Evolutionary conservation across 1,284 basidiomycete genomes (phyloP).

Genomic region (Inonotus obliquus): DNA sequence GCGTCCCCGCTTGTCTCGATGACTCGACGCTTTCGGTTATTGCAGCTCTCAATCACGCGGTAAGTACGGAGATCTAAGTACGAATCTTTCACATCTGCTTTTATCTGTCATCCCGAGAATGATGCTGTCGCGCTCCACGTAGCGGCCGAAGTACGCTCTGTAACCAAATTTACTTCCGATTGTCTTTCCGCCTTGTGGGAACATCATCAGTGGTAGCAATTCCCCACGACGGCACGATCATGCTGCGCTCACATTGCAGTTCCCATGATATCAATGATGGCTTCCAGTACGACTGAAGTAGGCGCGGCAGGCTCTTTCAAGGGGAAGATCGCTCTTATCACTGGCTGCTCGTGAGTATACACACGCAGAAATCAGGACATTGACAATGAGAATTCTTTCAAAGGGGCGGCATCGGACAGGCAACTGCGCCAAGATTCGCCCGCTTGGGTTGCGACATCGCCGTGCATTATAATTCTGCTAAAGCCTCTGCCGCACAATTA

Average conservation of each 20-base stretch:
- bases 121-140: background rate
- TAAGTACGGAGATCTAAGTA: too few species aligned
- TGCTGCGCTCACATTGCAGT: background rate
- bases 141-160: too few species aligned
- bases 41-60: too few species aligned
- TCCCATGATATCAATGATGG: background rate
- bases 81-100: too few species aligned
- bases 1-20: too few species aligned
- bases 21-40: too few species aligned
- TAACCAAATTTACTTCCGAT: too few species aligned
- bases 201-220: background rate
- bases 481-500: constrained; percentile 32
- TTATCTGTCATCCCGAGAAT: background rate
- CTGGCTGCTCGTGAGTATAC: constrained; percentile 31
- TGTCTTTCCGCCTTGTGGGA: background rate
- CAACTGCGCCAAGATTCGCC: constrained; percentile 43
- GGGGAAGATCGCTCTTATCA: constrained; percentile 37
- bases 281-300: background rate
- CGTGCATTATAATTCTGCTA: constrained; percentile 42
- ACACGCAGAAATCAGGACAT: constrained; percentile 6
- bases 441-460: constrained; percentile 45
- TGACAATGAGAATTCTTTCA: constrained; percentile 14
- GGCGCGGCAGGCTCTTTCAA: constrained; percentile 4
- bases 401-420: constrained; percentile 49
- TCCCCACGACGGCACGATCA: background rate